phyloP scores from a whole-genome alignment of 345 rosid genomes.

The Triadica sebifera region DNA sequence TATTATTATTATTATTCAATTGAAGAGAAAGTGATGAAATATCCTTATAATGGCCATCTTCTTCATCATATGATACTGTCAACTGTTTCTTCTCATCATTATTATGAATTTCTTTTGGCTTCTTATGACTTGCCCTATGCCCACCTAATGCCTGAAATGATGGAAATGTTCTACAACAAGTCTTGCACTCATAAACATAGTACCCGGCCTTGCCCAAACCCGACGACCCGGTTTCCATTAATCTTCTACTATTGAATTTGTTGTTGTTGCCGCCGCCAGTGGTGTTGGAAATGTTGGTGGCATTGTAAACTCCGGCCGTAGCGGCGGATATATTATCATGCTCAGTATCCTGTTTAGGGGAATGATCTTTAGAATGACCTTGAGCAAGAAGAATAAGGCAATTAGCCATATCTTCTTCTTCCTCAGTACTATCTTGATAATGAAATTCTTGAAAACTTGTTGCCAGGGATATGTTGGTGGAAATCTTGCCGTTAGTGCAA shows the following conservation, averaged over 20 bases:
- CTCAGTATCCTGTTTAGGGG: constrained; percentile 10
- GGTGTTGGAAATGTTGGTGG: background rate
- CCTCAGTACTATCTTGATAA: constrained; percentile 42
- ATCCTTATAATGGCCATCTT: constrained; percentile 40
- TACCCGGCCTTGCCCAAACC: constrained; percentile 62
- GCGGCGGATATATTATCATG: too few relatives aligned
- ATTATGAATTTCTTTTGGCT: constrained; percentile 40
- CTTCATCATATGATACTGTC: constrained; percentile 28
- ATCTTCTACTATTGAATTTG: constrained; percentile 62
- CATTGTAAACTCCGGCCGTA: too few relatives aligned
- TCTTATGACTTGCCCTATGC: constrained; percentile 96
- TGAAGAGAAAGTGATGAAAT: constrained; percentile 54
- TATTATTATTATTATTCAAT: constrained; percentile 31
- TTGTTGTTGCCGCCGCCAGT: background rate
- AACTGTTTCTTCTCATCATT: constrained; percentile 13
- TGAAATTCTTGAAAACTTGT: constrained; percentile 29
- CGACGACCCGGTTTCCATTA: constrained; percentile 52
- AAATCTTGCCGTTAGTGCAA: constrained; percentile 2
- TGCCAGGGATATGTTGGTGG: constrained; percentile 18
- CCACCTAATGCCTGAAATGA: constrained; percentile 99
- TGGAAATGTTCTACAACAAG: constrained; percentile 78
- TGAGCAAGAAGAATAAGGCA: constrained; percentile 88
- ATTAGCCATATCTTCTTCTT: constrained; percentile 90
- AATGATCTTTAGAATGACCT: constrained; percentile 38
- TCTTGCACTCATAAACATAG: constrained; percentile 88